phyloP scores from a whole-genome alignment of 768 basidiomycete species.

The Strobilomyces dryophilus region DNA sequence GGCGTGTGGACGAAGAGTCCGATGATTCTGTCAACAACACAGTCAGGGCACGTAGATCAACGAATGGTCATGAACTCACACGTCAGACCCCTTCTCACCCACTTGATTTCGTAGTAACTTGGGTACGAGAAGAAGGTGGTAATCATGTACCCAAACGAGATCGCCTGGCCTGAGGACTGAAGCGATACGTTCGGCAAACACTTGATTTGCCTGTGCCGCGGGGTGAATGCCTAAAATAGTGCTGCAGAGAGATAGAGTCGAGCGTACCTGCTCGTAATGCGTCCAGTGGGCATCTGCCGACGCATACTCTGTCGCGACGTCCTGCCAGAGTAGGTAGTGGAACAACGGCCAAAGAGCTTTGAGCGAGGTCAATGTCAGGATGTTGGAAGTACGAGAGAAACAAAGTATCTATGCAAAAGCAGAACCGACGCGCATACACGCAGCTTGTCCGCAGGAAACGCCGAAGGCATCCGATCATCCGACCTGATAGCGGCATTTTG shows the following conservation, averaged over 20 bases:
- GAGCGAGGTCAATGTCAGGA: constrained; percentile 6
- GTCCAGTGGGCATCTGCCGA: constrained; percentile 79
- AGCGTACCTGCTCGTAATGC: constrained; percentile 27
- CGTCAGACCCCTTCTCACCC: constrained; percentile 27
- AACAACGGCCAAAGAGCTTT: constrained; percentile 95
- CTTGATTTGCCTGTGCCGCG: constrained; percentile 67
- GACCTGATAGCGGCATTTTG: neutral
- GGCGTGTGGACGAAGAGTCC: constrained; percentile 98
- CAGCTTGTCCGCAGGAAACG: neutral
- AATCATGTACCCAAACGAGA: constrained; percentile 92
- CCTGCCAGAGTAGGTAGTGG: constrained; percentile 98
- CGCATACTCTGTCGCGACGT: constrained; percentile 85
- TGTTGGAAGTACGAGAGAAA: neutral
- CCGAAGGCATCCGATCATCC: neutral
- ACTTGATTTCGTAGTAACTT: constrained; percentile 73
- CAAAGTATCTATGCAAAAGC: neutral
- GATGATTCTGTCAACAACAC: constrained; percentile 41
- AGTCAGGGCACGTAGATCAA: neutral
- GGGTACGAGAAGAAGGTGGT: constrained; percentile 91
- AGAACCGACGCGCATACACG: neutral
- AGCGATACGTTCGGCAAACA: constrained; percentile 72
- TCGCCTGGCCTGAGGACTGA: constrained; percentile 85
- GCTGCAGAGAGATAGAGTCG: neutral
- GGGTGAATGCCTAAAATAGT: constrained; percentile 3
- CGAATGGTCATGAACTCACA: constrained; percentile 11